Evolutionary conservation across 2,329 filamentous ascomycete genomes (phyloP).

Genomic region (Cercospora zeina): DNA sequence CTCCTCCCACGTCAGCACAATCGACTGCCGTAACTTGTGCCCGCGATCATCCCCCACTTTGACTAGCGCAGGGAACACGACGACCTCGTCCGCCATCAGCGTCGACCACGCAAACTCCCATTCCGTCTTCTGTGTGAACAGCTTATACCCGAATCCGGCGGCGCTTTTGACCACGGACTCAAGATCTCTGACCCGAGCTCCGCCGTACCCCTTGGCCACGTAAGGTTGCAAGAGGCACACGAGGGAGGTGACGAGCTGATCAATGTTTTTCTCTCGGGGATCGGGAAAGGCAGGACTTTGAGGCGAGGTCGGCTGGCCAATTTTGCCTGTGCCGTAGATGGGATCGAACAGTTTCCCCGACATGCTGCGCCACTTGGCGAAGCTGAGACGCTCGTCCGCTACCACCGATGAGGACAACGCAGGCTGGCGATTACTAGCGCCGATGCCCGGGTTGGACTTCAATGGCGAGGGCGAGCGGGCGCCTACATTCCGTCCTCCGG

Average conservation of each 20-base stretch:
- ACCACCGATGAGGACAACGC: neutral
- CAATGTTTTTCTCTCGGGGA: conserved; percentile 20
- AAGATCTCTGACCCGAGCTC: conserved; percentile 22
- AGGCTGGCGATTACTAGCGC: conserved; percentile 14
- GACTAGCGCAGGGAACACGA: conserved; percentile 27
- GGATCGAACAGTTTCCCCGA: conserved; percentile 19
- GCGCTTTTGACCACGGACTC: conserved; percentile 23
- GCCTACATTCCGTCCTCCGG: neutral
- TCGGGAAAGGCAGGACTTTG: conserved; percentile 12
- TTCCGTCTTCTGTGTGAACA: conserved; percentile 26
- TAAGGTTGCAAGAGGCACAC: conserved; percentile 23
- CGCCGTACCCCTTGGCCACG: conserved; percentile 21
- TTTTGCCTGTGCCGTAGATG: conserved; percentile 17
- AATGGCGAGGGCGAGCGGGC: conserved; percentile 6
- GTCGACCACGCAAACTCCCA: conserved; percentile 30
- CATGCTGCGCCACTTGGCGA: conserved; percentile 24
- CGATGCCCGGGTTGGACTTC: conserved; percentile 9
- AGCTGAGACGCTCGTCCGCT: conserved; percentile 16
- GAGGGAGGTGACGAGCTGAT: conserved; percentile 18
- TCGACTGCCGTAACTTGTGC: conserved; percentile 20
- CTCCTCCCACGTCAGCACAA: conserved; percentile 21
- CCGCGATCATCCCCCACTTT: conserved; percentile 26
- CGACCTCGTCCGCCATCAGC: conserved; percentile 22
- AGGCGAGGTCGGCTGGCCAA: neutral
- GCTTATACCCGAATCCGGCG: conserved; percentile 25